phyloP scores from a whole-genome alignment of 208 protist species.

The Herpetomonas samuelpessoai region DNA sequence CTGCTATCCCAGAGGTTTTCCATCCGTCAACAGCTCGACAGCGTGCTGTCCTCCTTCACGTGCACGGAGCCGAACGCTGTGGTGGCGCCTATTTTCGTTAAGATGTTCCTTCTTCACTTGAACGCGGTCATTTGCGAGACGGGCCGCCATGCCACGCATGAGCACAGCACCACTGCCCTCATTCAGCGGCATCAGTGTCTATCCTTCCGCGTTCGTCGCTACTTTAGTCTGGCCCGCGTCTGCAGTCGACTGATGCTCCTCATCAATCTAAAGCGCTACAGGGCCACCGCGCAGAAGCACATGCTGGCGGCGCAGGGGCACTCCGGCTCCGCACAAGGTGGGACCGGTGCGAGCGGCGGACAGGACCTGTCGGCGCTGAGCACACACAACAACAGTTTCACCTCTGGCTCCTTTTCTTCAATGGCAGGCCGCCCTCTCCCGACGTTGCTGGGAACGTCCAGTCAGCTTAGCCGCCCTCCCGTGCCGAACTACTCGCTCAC shows the following conservation, averaged over 20 bases:
- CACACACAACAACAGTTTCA: too few relatives aligned
- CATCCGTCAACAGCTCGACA: constrained; percentile 62
- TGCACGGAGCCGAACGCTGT: constrained; percentile 33
- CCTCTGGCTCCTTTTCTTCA: background rate
- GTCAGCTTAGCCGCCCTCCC: too few relatives aligned
- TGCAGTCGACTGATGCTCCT: constrained; percentile 65
- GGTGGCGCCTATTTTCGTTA: constrained; percentile 66
- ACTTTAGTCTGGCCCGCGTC: constrained; percentile 44
- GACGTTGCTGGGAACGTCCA: too few relatives aligned
- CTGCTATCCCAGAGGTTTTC: constrained; percentile 55
- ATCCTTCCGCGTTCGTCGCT: constrained; percentile 50
- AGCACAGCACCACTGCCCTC: constrained; percentile 17
- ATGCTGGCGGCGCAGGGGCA: background rate
- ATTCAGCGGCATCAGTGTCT: constrained; percentile 33
- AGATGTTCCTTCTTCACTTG: constrained; percentile 54
- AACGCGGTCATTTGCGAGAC: constrained; percentile 21
- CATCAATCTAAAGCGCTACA: constrained; percentile 50
- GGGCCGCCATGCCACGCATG: constrained; percentile 7
- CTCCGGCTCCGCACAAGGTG: too few relatives aligned
- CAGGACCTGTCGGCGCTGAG: too few relatives aligned
- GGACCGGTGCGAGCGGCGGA: too few relatives aligned
- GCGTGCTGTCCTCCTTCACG: constrained; percentile 39
- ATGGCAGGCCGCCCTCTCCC: too few relatives aligned
- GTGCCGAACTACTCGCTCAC: too few relatives aligned
- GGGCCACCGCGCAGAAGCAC: constrained; percentile 7